Evolutionary conservation across 208 protist species (phyloP), one percentile per base, ranked within the genome.

Genomic region (Leishmania tarentolae): DNA sequence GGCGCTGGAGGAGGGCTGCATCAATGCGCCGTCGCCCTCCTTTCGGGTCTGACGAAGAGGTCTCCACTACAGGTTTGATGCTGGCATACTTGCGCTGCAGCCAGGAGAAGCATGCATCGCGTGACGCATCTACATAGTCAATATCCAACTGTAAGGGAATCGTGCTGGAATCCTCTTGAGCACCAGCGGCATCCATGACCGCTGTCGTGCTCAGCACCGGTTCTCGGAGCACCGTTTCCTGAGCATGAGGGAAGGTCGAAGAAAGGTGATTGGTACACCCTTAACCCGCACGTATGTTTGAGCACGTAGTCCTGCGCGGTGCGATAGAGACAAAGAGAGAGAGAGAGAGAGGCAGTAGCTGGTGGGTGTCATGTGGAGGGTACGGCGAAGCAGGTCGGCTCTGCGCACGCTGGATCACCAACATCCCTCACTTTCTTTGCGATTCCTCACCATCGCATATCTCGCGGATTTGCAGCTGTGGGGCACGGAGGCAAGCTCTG

Each of bases 61-160:
- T 35, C 11, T 61, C 63, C 7, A 8, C 24, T 72, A 52, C 42
- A 19, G 75, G 42, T 42, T 28, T 73, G 80, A 80, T 79, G 56
- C 50, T 31, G 47, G n/a, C 56, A 77, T 82, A 86, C 61, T 84
- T 86, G 21, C 31, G 47, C 69, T 80, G 70, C 37, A 94, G 79
- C 91, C 91, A 94, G 5, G 73, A n/a, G 17, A 92, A 78, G 63
- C 91, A 94, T 31, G 82, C 86, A 75, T 94, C 91, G 4, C 79
- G 75, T 13, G 42, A n/a, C 65, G 37, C 80, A 63, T 85, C 66
- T 3, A 88, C 79, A 42, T 84, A 84, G 47, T 63, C 66, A 4
- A 84, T 19, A 28, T 79, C 75, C 4, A 84, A 42, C 66, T 73
- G 75, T 63, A 84, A 42, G 8, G 79, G 73, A 19, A 83, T 83